phyloP scores from a whole-genome alignment of 176 grass and related monocot genomes.

The Echinochloa phyllopogon region DNA sequence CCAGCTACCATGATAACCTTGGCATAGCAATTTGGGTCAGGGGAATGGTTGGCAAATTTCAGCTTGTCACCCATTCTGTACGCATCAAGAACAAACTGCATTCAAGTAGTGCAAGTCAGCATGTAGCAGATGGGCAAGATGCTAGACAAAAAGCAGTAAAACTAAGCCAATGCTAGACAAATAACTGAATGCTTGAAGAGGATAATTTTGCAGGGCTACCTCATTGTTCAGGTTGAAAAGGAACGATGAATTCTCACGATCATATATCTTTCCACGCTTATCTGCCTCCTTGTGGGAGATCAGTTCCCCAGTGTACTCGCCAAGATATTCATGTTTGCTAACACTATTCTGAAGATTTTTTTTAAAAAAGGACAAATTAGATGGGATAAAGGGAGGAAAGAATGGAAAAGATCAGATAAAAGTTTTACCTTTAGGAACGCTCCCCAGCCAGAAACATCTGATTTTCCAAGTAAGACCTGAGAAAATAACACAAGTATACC shows the following conservation, averaged over 20 bases:
- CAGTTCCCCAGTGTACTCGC: conserved; percentile 96
- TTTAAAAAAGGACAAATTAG: conserved; percentile 26
- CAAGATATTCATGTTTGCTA: conserved; percentile 94
- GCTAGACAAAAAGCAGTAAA: conserved; percentile 14
- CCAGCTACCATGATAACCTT: conserved; percentile 97
- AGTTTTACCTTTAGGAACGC: conserved; percentile 87
- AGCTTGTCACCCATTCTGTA: conserved; percentile 97
- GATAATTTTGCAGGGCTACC: conserved; percentile 46
- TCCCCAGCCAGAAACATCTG: conserved; percentile 96
- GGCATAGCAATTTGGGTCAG: conserved; percentile 93
- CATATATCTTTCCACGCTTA: conserved; percentile 96
- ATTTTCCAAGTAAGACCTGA: conserved; percentile 94
- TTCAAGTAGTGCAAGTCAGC: conserved; percentile 23
- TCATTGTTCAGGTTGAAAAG: conserved; percentile 98
- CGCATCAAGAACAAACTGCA: conserved; percentile 95
- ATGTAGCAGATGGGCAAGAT: background rate
- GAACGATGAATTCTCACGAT: conserved; percentile 94
- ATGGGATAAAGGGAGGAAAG: background rate
- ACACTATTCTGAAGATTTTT: conserved; percentile 76
- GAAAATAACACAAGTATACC: background rate
- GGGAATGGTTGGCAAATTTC: conserved; percentile 97
- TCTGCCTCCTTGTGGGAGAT: conserved; percentile 96
- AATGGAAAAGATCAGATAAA: background rate
- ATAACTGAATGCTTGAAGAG: background rate
- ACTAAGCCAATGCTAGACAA: no score